A percentile compares a stretch with the other conserved stretches of the same genome.
phyloP scores from a whole-genome alignment of 257 asterid genomes.

The Fraxinus excelsior region DNA sequence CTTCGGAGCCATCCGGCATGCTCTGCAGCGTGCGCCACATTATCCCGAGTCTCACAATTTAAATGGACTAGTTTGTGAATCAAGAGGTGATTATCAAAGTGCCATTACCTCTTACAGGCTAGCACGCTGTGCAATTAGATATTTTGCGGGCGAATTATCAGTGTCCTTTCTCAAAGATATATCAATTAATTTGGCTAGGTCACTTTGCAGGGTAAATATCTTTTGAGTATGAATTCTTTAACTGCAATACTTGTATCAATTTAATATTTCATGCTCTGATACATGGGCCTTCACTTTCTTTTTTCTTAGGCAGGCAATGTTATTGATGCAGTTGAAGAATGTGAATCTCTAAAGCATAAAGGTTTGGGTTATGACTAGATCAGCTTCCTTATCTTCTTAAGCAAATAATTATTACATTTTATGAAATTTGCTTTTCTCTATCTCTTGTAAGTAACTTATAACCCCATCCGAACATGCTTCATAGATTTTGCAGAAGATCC shows the following conservation, averaged over 20 bases:
- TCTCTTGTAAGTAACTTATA: neutral
- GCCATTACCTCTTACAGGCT: constrained; percentile 81
- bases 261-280: constrained; percentile 20
- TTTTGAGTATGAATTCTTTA: constrained; percentile 18
- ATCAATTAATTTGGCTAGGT: constrained; percentile 80
- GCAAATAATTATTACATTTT: neutral
- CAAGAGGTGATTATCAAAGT: constrained; percentile 73
- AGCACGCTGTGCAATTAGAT: constrained; percentile 62
- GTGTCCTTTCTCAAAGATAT: constrained; percentile 52
- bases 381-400: constrained; percentile 1
- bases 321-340: constrained; percentile 70
- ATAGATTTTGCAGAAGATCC: constrained; percentile 11
- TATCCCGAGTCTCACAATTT: constrained; percentile 92
- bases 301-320: constrained; percentile 73
- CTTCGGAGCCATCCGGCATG: constrained; percentile 82
- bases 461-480: neutral
- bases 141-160: constrained; percentile 44
- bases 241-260: neutral
- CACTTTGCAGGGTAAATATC: constrained; percentile 74
- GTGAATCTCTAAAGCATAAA: constrained; percentile 64
- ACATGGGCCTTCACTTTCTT: constrained; percentile 15
- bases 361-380: constrained; percentile 51
- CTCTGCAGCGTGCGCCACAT: constrained; percentile 83
- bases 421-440: neutral
- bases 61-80: constrained; percentile 88